These are phyloP conservation scores for Pestalotiopsis sp. DNA, from an alignment of 2,329 filamentous ascomycete species.

Conservation along the genomic window DNA sequence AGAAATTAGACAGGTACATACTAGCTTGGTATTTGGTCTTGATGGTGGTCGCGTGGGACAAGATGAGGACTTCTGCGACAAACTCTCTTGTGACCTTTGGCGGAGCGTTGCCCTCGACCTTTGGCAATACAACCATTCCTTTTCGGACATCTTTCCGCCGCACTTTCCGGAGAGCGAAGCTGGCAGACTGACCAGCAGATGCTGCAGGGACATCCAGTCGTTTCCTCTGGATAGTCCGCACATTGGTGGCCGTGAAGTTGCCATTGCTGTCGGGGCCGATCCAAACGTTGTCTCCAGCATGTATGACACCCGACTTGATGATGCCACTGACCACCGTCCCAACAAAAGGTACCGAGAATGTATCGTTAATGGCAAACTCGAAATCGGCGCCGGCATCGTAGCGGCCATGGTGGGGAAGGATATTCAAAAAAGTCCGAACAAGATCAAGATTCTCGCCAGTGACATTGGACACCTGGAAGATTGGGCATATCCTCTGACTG, in stretches of 20 bases:
- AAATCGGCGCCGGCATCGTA: constrained; percentile 88
- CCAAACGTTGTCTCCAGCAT: constrained; percentile 85
- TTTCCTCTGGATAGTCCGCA: constrained; percentile 94
- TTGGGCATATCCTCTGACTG: constrained; percentile 90
- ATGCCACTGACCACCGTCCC: constrained; percentile 96
- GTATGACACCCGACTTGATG: constrained; percentile 83
- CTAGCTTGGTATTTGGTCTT: constrained; percentile 94
- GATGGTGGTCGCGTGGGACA: constrained; percentile 96
- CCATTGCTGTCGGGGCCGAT: constrained; percentile 90
- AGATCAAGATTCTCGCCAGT: constrained; percentile 89
- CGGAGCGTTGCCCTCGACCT: constrained; percentile 69
- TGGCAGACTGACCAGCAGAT: constrained; percentile 88
- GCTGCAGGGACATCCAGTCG: constrained; percentile 85
- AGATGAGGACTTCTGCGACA: constrained; percentile 85
- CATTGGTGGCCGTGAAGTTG: constrained; percentile 82
- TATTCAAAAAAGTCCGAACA: constrained; percentile 91
- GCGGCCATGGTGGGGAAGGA: constrained; percentile 89
- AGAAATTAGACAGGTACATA: neutral
- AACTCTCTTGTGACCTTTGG: constrained; percentile 77
- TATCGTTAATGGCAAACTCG: constrained; percentile 96
- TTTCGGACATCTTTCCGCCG: constrained; percentile 92
- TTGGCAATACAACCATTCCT: constrained; percentile 95
- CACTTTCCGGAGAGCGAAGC: constrained; percentile 86
- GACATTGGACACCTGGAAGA: constrained; percentile 98
- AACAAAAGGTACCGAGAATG: constrained; percentile 95